Conservation (phyloP, 2,329 filamentous ascomycete species). For the Aspergillus puulaauensis region DNA sequence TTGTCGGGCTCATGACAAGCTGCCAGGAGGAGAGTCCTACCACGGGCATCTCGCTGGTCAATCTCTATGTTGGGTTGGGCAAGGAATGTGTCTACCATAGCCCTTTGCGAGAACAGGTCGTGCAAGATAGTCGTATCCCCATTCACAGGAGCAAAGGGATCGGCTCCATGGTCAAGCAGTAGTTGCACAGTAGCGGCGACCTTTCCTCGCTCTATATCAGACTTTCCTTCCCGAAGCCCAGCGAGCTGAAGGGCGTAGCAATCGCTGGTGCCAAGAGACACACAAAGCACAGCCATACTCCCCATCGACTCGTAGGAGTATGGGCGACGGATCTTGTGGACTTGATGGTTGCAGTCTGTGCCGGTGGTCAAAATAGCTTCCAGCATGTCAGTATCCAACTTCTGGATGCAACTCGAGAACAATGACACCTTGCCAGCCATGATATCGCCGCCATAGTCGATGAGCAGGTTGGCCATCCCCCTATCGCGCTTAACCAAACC, state of each 20-base stretch:
- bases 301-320: no score
- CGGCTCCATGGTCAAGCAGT: neutral
- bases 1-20: neutral
- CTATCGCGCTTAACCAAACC: neutral
- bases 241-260: neutral
- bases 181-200: neutral
- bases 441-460: neutral
- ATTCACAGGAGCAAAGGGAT: neutral
- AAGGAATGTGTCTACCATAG: neutral
- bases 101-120: neutral
- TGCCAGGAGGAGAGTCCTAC: conserved; percentile 9
- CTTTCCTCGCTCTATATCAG: neutral
- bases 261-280: neutral
- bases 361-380: neutral
- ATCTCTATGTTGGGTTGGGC: neutral
- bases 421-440: neutral
- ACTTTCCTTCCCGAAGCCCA: neutral
- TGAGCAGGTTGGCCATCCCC: neutral
- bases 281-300: no score
- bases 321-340: neutral
- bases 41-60: conserved; percentile 2
- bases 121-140: neutral
- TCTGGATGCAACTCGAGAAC: neutral
- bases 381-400: neutral
- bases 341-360: neutral